Conservation (phyloP, 495 filamentous ascomycete species). For the Neurospora sp. region DNA sequence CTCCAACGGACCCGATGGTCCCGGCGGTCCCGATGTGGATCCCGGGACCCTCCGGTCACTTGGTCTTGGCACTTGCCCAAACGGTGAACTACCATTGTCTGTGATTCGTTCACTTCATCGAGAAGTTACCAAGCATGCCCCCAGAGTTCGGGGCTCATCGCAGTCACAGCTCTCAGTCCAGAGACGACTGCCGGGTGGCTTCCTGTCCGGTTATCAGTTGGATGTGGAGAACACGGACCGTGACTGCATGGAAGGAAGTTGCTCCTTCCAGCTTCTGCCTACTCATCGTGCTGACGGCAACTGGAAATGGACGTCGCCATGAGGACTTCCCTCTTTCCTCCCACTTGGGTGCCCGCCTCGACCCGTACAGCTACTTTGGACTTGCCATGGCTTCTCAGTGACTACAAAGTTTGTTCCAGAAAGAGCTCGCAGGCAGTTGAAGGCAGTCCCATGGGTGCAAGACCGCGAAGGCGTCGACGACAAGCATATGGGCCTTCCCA, state of each 20-base stretch:
- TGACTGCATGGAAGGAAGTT: not conserved
- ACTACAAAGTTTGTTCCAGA: not conserved
- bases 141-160: not conserved
- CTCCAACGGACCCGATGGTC: not conserved
- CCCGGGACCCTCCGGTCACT: not conserved
- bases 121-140: not conserved
- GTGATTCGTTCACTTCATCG: not conserved
- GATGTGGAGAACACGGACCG: not conserved
- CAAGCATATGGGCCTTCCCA: not conserved
- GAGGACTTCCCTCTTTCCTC: not conserved
- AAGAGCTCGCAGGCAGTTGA: not conserved
- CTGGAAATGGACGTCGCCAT: not conserved
- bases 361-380: not conserved
- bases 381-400: not conserved
- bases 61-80: not conserved
- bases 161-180: not conserved
- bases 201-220: not conserved
- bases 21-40: not conserved
- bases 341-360: not conserved
- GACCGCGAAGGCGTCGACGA: not conserved
- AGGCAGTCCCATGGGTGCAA: not conserved
- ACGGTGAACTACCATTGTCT: not conserved
- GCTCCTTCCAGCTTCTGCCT: not conserved
- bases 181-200: not conserved
- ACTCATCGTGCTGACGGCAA: not conserved